Conservation (phyloP, 768 basidiomycete species). For the Neoboletus brunneissimus region DNA sequence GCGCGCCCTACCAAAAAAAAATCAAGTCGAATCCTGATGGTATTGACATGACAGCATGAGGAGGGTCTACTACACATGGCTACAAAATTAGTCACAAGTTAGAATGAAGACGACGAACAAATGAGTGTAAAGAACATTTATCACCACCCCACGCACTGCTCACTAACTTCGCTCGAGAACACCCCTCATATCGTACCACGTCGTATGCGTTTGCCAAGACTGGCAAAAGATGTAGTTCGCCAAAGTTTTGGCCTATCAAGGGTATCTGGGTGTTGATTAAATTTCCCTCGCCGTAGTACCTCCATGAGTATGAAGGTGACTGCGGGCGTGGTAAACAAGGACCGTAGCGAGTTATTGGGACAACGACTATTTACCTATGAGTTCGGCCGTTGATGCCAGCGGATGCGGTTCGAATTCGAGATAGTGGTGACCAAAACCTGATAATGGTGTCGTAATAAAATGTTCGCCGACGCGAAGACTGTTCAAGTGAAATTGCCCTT, state of each 20-base stretch:
- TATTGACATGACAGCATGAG: slow-evolving; percentile 1
- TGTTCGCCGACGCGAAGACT: slow-evolving; percentile 43
- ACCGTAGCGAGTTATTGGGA: background rate
- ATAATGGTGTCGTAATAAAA: slow-evolving; percentile 50
- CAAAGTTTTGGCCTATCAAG: slow-evolving; percentile 50
- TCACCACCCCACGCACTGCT: background rate
- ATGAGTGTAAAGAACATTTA: slow-evolving; percentile 1
- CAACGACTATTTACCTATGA: slow-evolving; percentile 39
- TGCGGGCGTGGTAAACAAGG: slow-evolving; percentile 24
- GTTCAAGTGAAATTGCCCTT: slow-evolving; percentile 52
- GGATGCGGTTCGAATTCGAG: slow-evolving; percentile 54
- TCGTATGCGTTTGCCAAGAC: slow-evolving; percentile 31
- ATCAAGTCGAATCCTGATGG: background rate
- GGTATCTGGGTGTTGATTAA: slow-evolving; percentile 46
- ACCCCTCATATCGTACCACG: slow-evolving; percentile 30
- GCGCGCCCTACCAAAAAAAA: background rate
- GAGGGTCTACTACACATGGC: background rate
- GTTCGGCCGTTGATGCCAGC: slow-evolving; percentile 47
- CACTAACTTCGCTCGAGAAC: background rate
- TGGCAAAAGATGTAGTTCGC: slow-evolving; percentile 33
- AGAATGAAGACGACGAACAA: slow-evolving; percentile 1
- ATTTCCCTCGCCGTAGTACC: slow-evolving; percentile 58
- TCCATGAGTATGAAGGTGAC: slow-evolving; percentile 67
- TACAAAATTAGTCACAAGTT: slow-evolving; percentile 5
- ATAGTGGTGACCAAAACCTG: slow-evolving; percentile 54